phyloP scores from a whole-genome alignment of 352 stramenopile species.

The Globisporangium apiculatum region DNA sequence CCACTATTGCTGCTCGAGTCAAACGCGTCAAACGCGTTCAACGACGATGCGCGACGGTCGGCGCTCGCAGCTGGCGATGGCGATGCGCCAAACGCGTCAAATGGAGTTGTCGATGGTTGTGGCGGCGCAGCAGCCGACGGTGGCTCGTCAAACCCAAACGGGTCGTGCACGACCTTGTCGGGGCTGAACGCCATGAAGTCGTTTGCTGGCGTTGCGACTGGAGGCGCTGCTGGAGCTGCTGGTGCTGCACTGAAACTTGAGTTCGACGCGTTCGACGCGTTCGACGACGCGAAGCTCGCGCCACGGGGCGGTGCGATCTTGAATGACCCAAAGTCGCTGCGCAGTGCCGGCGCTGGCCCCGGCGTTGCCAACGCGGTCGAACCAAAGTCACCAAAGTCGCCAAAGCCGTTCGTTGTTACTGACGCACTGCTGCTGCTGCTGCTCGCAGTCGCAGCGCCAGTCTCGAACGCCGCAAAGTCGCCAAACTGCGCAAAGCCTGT shows the following conservation, averaged over 20 bases:
- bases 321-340: constrained; percentile 52
- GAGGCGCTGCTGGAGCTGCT: constrained; percentile 5
- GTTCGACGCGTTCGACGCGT: constrained; percentile 2
- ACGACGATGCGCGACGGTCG: constrained; percentile 4
- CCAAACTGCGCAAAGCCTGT: constrained; percentile 53
- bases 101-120: constrained; percentile 1
- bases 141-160: constrained; percentile 42
- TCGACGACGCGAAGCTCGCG: constrained; percentile 33
- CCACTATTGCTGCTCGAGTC: neutral
- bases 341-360: constrained; percentile 20
- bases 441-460: constrained; percentile 6
- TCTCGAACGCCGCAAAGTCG: constrained; percentile 72
- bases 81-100: constrained; percentile 27
- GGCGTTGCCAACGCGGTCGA: constrained; percentile 19
- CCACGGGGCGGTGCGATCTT: constrained; percentile 59
- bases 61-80: neutral
- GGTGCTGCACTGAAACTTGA: constrained; percentile 1
- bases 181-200: constrained; percentile 71
- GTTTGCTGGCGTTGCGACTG: constrained; percentile 20
- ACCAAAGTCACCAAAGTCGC: constrained; percentile 50
- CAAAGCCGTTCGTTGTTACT: constrained; percentile 21
- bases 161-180: constrained; percentile 27
- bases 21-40: constrained; percentile 22
- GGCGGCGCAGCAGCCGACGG: constrained; percentile 12
- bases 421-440: constrained; percentile 25